A percentile compares a stretch with the other conserved stretches of the same genome.
These are phyloP conservation scores for Aspergillus persii DNA, from an alignment of 2,329 filamentous ascomycete genomes.

Conservation along the genomic window DNA sequence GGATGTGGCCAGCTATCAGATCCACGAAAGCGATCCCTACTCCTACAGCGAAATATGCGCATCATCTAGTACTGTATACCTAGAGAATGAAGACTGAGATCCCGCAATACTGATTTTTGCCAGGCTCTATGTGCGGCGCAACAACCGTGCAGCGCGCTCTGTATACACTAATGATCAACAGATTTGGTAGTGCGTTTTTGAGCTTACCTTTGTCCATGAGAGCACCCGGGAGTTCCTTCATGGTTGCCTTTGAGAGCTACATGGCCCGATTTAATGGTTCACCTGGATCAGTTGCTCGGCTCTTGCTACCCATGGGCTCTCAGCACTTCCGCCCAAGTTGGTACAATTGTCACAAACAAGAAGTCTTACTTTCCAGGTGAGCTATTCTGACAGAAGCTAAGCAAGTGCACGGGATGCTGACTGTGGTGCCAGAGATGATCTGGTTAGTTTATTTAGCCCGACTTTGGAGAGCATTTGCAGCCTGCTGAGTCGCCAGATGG, in stretches of 20 bases:
- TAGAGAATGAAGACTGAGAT: background rate
- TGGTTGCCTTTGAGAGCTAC: background rate
- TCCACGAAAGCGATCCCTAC: background rate
- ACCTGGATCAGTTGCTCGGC: no score
- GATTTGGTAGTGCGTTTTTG: background rate
- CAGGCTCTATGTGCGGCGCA: background rate
- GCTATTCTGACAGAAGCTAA: background rate
- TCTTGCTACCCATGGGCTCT: background rate
- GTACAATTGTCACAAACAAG: background rate
- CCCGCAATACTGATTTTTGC: background rate
- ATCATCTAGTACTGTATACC: background rate
- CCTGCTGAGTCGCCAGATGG: background rate
- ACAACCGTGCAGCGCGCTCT: background rate
- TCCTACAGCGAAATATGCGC: background rate
- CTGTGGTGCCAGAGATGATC: background rate
- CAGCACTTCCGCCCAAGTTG: background rate
- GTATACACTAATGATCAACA: background rate
- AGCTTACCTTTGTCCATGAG: background rate
- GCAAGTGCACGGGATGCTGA: background rate
- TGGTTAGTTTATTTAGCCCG: background rate
- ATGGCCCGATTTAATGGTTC: background rate
- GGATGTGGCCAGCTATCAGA: background rate
- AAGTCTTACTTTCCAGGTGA: background rate
- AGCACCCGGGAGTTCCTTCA: background rate
- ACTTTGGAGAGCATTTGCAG: background rate